phyloP scores from a whole-genome alignment of 139 green algal genomes.

The Raphidocelis subcapitata region DNA sequence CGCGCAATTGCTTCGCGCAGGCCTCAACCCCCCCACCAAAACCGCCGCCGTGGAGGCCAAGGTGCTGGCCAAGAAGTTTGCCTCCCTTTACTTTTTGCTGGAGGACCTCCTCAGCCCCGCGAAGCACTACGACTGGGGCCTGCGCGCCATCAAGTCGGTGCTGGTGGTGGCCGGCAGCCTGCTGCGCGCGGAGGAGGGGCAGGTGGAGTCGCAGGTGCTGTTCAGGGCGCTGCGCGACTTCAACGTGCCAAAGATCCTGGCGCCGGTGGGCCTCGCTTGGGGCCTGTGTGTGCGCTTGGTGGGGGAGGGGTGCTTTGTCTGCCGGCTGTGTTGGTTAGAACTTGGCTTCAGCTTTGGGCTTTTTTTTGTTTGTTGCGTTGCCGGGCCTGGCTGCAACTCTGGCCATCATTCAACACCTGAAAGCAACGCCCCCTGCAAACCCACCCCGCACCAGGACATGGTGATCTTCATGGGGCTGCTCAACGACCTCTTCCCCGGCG shows the following conservation, averaged over 20 bases:
- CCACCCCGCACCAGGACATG: conserved; percentile 66
- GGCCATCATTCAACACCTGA: too few relatives aligned
- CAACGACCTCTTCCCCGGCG: conserved; percentile 79
- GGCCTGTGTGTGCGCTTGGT: too few relatives aligned
- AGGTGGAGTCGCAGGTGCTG: conserved; percentile 83
- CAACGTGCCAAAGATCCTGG: conserved; percentile 86
- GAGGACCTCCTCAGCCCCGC: conserved; percentile 83
- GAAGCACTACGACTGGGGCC: conserved; percentile 83
- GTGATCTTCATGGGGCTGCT: conserved; percentile 86
- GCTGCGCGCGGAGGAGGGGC: conserved; percentile 74
- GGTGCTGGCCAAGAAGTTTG: conserved; percentile 85
- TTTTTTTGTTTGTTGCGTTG: too few relatives aligned
- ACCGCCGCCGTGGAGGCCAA: conserved; percentile 81
- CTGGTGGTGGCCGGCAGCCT: conserved; percentile 78
- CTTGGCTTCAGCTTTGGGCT: too few relatives aligned
- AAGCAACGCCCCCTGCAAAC: too few relatives aligned
- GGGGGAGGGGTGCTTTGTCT: too few relatives aligned
- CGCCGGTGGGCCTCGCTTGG: conserved; percentile 6
- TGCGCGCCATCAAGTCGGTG: conserved; percentile 85
- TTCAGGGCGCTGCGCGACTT: conserved; percentile 84
- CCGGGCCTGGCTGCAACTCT: too few relatives aligned
- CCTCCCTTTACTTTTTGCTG: conserved; percentile 78
- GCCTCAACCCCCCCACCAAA: too few relatives aligned
- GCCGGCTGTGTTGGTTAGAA: too few relatives aligned
- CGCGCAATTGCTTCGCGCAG: too few relatives aligned